phyloP scores from a whole-genome alignment of 495 filamentous ascomycete genomes.

The Antarctomyces pellizariae region DNA sequence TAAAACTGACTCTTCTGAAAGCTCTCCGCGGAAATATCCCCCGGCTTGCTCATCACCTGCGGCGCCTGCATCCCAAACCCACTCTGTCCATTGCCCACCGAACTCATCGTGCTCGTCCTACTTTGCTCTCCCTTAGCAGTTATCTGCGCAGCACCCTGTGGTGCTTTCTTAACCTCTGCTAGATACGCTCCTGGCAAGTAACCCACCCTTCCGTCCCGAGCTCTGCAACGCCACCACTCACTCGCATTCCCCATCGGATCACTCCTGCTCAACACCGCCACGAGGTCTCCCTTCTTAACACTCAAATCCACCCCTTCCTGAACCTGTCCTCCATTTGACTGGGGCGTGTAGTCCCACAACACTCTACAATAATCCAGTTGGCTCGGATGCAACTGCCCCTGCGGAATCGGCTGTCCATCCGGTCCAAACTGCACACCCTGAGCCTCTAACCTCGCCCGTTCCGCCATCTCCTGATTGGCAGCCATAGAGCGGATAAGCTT shows the following conservation, averaged over 20 bases:
- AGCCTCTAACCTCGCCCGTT: conserved; percentile 33
- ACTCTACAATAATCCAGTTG: conserved; percentile 91
- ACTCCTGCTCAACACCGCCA: conserved; percentile 79
- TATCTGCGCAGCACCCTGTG: conserved; percentile 20
- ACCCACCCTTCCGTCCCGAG: conserved; percentile 74
- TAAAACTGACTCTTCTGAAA: conserved; percentile 84
- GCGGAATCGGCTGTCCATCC: conserved; percentile 20
- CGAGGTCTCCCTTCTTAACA: conserved; percentile 86
- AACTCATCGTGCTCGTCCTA: conserved; percentile 20
- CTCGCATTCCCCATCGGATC: conserved; percentile 80
- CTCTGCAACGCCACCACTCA: conserved; percentile 94
- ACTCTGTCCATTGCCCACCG: conserved; percentile 14
- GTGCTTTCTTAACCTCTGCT: conserved; percentile 28
- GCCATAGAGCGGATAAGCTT: conserved; percentile 77
- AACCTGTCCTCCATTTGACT: conserved; percentile 30
- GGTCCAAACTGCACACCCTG: conserved; percentile 20
- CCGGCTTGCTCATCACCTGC: conserved; percentile 33
- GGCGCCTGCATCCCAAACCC: conserved; percentile 25
- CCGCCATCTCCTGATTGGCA: conserved; percentile 59
- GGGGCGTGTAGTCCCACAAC: conserved; percentile 78
- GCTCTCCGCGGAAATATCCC: conserved; percentile 55
- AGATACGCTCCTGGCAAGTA: conserved; percentile 82
- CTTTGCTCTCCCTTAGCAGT: conserved; percentile 13
- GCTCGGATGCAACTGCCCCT: conserved; percentile 45
- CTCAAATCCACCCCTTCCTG: conserved; percentile 61